Base-by-base conservation (phyloP, 2,329 filamentous ascomycete genomes). In the Grosmannia clavigera region DNA sequence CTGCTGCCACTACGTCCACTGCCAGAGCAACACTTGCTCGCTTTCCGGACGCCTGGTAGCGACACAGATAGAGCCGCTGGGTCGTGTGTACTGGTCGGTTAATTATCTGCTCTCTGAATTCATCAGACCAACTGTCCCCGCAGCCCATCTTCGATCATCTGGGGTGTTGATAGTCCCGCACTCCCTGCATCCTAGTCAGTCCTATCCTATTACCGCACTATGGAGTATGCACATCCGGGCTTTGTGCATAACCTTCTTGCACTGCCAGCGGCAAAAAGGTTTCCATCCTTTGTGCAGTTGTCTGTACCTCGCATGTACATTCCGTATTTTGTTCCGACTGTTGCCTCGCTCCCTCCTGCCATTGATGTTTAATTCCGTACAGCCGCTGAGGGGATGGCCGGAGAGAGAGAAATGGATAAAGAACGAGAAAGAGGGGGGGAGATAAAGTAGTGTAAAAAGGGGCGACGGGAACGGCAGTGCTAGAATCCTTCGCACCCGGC, bases 91-190 rank as follows among this genome's bases (percentile, higher is more conserved):
- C 22, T 51, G 22, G 48, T 51, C 48, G 48, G 48, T 51, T 51
- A 51, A 27, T 51, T 51, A 51, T 27, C 48, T 51, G 48, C 29
- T 22, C n/a, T n/a, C 52, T 38, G 52, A 33, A 35, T 55, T 56
- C 35, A 56, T 33, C 54, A 56, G 54, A n/a, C 54, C 54, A 38
- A 25, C 22, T 7, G 54, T 56, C 35, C 54, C 54, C 54, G 16
- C 54, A 56, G 22, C 54, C 35, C 54, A 56, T 56, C 54, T 56
- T 19, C 54, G 54, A 56, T 56, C 54, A 56, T 56, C 54, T 56
- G 54, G 54, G 54, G 38, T 12, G 31, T 54, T 54, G 19, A n/a
- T 55, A 40, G 53, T 55, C 53, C 53, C 53, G 53, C 33, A 25
- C 53, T 55, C 16, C 53, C 53, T 55, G 53, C 31, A 55, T 38